Percentiles rank a stretch among this genome's conserved stretches.
Evolutionary conservation across 805 yeast genomes (phyloP).

Genomic region (Yamadazyma scolyti): DNA sequence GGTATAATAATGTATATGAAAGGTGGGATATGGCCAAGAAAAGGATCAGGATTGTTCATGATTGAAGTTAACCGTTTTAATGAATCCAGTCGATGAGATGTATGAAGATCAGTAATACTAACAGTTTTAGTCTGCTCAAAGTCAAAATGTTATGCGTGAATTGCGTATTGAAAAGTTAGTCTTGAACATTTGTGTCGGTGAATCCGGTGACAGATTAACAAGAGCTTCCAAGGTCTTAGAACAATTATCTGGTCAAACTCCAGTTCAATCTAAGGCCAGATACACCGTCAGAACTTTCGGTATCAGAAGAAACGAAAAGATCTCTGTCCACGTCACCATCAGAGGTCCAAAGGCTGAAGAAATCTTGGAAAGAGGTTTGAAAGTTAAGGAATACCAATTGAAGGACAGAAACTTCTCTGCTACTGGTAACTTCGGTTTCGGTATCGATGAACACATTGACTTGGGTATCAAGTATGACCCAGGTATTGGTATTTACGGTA

Average conservation of each 20-base stretch:
- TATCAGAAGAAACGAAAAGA: conserved; percentile 99
- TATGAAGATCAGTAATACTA: too few species aligned
- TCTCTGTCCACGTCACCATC: conserved; percentile 98
- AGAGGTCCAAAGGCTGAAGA: conserved; percentile 97
- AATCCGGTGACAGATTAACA: conserved; percentile 99
- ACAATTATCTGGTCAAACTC: conserved; percentile 99
- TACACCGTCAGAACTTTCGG: conserved; percentile 99
- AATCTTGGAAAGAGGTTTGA: conserved; percentile 98
- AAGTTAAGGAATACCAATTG: conserved; percentile 99
- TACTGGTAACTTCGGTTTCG: conserved; percentile 99
- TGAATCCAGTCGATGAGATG: too few species aligned
- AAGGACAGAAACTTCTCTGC: conserved; percentile 91
- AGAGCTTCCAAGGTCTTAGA: conserved; percentile 99
- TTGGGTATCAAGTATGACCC: conserved; percentile 99
- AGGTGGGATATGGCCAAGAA: too few species aligned
- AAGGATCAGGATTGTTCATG: too few species aligned
- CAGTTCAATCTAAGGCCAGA: conserved; percentile 99
- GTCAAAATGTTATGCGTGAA: conserved; percentile 97
- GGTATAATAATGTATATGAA: too few species aligned
- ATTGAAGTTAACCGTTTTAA: too few species aligned
- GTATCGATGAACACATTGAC: conserved; percentile 99
- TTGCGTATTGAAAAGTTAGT: conserved; percentile 98
- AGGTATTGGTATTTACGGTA: conserved; percentile 99
- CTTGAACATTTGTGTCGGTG: conserved; percentile 99
- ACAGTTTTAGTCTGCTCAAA: conserved; percentile 16